Evolutionary conservation across 2,329 filamentous ascomycete genomes (phyloP), one percentile per base, ranked within the genome.

Genomic region (Pseudopithomyces chartarum): DNA sequence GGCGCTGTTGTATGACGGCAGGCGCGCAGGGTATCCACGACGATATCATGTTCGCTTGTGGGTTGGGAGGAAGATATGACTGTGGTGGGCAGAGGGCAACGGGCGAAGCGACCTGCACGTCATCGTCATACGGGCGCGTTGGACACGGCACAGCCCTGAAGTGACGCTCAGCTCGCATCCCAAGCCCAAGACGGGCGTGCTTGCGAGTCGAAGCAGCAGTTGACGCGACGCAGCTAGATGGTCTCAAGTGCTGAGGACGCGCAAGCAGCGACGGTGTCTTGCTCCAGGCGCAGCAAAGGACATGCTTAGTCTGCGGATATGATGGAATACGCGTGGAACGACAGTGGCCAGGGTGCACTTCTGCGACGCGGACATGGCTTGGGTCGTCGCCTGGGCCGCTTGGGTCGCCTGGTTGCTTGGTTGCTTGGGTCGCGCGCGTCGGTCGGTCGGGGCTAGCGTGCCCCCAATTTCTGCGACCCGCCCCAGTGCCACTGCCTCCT

Each of bases 111-210:
- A 46, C n/a, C 54, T 64, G 63, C 63, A 64, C 32, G 57, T 23
- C 26, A 43, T 61, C 63, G 63, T 66, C 61, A 66, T 64, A 5
- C 26, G 44, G 52, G n/a, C 20, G 51, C 42, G 42, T 48, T 22
- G 19, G 20, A 43, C 19, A 50, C 59, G 54, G 54, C 56, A 57
- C 59, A 54, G 34, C 26, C 42, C 50, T 29, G 26, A 29, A 8
- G 26, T n/a, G n/a, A n/a, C n/a, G n/a, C n/a, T 44, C 55, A 48
- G 49, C 54, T 50, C 55, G 50, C 50, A 54, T 23, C 26, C 7
- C 23, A 11, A 6, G 12, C 55, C 55, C 19, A 42, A 50, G 20
- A 46, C 33, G 20, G 55, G 12, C 32, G 19, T 13, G 17, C 13
- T 40, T 40, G 45, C 52, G 52, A 55, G 43, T 26, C 6, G 19